A percentile compares a stretch with the other conserved stretches of the same genome.
Conservation (phyloP, 106 monocot genomes). For the Platanthera guangdongensis region DNA sequence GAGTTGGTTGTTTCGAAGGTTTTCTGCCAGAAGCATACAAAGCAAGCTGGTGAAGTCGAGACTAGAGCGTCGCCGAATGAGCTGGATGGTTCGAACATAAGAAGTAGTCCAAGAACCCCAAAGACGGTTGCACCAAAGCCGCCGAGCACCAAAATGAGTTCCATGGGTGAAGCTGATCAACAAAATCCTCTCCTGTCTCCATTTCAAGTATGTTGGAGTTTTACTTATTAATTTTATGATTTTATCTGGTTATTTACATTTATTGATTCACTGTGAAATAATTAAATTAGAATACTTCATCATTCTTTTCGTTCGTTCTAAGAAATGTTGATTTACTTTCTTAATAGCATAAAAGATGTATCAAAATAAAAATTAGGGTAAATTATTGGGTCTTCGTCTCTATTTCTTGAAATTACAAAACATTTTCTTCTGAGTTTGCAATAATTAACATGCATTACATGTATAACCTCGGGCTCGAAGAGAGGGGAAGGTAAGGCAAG, state of each 20-base stretch:
- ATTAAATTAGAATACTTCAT: too few species aligned
- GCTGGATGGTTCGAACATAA: conserved; percentile 11
- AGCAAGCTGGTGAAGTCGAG: conserved; percentile 30
- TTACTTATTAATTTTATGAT: background rate
- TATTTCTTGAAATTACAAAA: too few species aligned
- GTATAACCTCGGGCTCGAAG: too few species aligned
- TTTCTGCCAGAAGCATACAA: conserved; percentile 43
- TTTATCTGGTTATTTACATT: background rate
- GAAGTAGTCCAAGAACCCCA: conserved; percentile 63
- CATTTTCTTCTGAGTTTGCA: too few species aligned
- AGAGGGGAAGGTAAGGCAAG: too few species aligned
- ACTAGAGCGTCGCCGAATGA: conserved; percentile 13
- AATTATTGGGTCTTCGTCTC: too few species aligned
- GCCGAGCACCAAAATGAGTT: conserved; percentile 23
- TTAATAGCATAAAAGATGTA: too few species aligned
- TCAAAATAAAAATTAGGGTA: too few species aligned
- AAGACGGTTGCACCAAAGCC: conserved; percentile 58
- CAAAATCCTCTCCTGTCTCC: conserved; percentile 10
- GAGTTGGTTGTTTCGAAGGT: conserved; percentile 82
- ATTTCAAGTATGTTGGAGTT: conserved; percentile 25
- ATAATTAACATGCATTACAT: too few species aligned
- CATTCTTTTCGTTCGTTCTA: too few species aligned
- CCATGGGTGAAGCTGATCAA: conserved; percentile 21
- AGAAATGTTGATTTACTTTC: too few species aligned
- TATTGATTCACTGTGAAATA: background rate